Conservation (phyloP, 1,139 yeast species). For the Candida glucosophila region DNA sequence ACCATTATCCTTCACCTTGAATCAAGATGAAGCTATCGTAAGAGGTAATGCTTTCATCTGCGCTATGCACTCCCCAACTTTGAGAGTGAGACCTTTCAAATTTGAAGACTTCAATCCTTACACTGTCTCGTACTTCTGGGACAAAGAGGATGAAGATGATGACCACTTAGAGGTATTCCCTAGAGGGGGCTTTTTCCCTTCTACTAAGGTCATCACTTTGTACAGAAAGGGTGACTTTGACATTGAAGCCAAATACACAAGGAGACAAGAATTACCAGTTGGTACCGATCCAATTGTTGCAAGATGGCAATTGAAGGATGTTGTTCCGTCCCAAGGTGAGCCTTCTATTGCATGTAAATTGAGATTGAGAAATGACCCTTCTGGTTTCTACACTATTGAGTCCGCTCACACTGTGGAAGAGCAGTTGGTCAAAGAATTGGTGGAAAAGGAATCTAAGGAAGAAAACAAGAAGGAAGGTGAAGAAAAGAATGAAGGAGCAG, state of each 20-base stretch:
- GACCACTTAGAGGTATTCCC: constrained; percentile 97
- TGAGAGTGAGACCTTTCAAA: constrained; percentile 97
- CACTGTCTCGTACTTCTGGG: constrained; percentile 95
- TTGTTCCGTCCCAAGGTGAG: constrained; percentile 68
- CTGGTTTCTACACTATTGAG: constrained; percentile 91
- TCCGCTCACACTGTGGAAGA: constrained; percentile 94
- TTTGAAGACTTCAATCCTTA: constrained; percentile 90
- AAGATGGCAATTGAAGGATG: constrained; percentile 82
- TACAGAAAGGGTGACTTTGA: constrained; percentile 88
- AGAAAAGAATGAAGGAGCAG: constrained; percentile 22
- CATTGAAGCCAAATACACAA: constrained; percentile 79
- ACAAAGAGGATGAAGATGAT: constrained; percentile 83
- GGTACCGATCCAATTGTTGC: constrained; percentile 67
- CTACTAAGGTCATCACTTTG: constrained; percentile 89
- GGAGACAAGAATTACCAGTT: constrained; percentile 62
- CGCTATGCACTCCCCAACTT: constrained; percentile 98
- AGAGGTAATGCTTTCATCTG: constrained; percentile 99
- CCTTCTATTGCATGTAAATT: constrained; percentile 79
- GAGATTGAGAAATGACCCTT: constrained; percentile 94
- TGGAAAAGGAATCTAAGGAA: constrained; percentile 50
- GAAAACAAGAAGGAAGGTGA: constrained; percentile 9
- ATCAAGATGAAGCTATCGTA: constrained; percentile 99
- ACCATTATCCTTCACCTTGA: constrained; percentile 86
- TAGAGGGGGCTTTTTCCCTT: constrained; percentile 85
- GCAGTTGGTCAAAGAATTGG: constrained; percentile 73